Conservation (phyloP, 768 basidiomycete species). For the Russula brevipes region DNA sequence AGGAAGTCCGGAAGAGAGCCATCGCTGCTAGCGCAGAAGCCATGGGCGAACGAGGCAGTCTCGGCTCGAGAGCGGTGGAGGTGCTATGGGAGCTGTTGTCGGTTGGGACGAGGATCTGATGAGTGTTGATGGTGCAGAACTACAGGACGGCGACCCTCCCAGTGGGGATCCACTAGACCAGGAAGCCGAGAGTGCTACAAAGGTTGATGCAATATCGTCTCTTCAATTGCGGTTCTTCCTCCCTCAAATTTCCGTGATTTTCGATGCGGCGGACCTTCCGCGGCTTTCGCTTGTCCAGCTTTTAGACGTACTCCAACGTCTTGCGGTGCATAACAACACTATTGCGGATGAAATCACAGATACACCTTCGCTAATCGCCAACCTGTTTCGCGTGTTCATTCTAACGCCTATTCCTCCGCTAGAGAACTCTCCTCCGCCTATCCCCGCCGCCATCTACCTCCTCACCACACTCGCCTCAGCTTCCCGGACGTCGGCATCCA, state of each 20-base stretch:
- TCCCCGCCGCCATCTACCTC: conserved; percentile 52
- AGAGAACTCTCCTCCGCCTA: conserved; percentile 31
- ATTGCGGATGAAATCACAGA: conserved; percentile 48
- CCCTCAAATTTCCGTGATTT: conserved; percentile 43
- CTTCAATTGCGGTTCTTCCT: conserved; percentile 45
- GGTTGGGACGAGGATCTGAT: conserved; percentile 48
- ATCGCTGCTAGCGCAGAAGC: conserved; percentile 64
- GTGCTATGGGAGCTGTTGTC: conserved; percentile 71
- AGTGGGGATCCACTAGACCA: conserved; percentile 27
- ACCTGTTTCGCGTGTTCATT: conserved; percentile 52
- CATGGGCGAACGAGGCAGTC: conserved; percentile 56
- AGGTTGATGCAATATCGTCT: conserved; percentile 30
- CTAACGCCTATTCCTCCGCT: conserved; percentile 45
- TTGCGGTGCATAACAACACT: conserved; percentile 54
- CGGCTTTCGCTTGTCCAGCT: conserved; percentile 50
- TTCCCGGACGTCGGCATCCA: conserved; percentile 62
- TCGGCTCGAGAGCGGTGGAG: conserved; percentile 64
- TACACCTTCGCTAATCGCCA: conserved; percentile 49
- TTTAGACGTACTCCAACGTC: conserved; percentile 52
- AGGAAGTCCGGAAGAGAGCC: conserved; percentile 52
- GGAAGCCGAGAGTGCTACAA: conserved; percentile 29
- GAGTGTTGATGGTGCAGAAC: conserved; percentile 44
- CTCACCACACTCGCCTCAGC: conserved; percentile 54
- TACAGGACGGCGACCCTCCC: conserved; percentile 29
- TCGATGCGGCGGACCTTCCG: conserved; percentile 41